phyloP scores from a whole-genome alignment of 2,329 filamentous ascomycete species.

The Cyanodermella asteris region DNA sequence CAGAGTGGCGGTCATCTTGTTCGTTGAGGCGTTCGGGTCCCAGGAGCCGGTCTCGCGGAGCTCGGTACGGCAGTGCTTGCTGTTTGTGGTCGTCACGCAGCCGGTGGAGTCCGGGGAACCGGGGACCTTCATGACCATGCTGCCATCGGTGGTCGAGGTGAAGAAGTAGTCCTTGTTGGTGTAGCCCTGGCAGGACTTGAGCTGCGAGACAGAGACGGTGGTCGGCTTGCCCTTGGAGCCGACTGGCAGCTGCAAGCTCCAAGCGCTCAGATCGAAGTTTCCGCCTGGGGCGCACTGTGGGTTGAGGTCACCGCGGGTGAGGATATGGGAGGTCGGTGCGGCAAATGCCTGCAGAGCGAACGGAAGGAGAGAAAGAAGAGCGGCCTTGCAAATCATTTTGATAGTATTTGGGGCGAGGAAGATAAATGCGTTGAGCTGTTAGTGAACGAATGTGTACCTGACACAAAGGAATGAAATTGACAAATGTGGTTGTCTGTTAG shows the following conservation, averaged over 20 bases:
- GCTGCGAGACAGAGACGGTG: constrained; percentile 12
- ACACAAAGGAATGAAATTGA: too few relatives aligned
- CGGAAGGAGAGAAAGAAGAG: too few relatives aligned
- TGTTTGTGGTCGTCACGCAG: constrained; percentile 20
- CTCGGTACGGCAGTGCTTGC: constrained; percentile 22
- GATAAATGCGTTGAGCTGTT: too few relatives aligned
- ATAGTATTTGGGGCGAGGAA: too few relatives aligned
- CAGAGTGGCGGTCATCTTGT: constrained; percentile 15
- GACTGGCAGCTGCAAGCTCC: constrained; percentile 19
- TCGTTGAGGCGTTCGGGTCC: constrained; percentile 15
- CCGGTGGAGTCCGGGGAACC: constrained; percentile 13
- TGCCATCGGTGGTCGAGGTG: constrained; percentile 14
- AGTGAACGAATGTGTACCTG: too few relatives aligned
- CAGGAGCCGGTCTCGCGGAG: constrained; percentile 18
- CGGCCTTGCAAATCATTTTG: too few relatives aligned
- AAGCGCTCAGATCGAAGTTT: constrained; percentile 17
- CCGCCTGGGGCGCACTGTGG: too few relatives aligned
- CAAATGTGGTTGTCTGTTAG: too few relatives aligned
- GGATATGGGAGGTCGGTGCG: not conserved
- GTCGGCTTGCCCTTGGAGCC: constrained; percentile 12
- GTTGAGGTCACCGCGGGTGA: too few relatives aligned
- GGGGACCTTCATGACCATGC: constrained; percentile 19
- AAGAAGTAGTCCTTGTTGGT: constrained; percentile 16
- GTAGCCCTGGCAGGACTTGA: constrained; percentile 18
- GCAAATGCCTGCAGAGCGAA: not conserved